A percentile compares a stretch with the other conserved stretches of the same genome.
These are phyloP conservation scores for Metschnikowia arizonensis DNA, from an alignment of 805 yeast genomes.

Conservation along the genomic window DNA sequence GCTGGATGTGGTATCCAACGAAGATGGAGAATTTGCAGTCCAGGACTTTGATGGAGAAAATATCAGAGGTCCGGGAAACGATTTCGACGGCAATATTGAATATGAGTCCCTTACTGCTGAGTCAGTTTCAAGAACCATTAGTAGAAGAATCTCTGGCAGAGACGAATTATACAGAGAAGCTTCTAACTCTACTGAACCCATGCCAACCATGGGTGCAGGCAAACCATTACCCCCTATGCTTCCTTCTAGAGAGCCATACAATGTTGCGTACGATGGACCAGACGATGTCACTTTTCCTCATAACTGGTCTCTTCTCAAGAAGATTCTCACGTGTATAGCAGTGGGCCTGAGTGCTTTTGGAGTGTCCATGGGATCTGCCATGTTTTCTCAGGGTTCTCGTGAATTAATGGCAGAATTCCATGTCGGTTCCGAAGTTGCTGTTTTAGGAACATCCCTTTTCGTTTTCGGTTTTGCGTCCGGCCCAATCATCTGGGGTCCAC, in stretches of 20 bases:
- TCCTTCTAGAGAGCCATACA: slow-evolving; percentile 52
- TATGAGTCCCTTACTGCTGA: slow-evolving; percentile 14
- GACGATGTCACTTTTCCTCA: slow-evolving; percentile 78
- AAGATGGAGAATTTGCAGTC: slow-evolving; percentile 9
- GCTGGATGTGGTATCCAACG: slow-evolving; percentile 7
- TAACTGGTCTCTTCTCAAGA: slow-evolving; percentile 54
- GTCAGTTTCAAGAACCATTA: slow-evolving; percentile 13
- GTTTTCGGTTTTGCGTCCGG: slow-evolving; percentile 95
- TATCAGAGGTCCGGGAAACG: neutral
- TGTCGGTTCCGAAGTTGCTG: slow-evolving; percentile 64
- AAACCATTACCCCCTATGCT: slow-evolving; percentile 60
- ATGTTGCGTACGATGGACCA: slow-evolving; percentile 73
- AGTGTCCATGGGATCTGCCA: slow-evolving; percentile 74
- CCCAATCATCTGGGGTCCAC: slow-evolving; percentile 86
- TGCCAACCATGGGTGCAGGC: slow-evolving; percentile 60
- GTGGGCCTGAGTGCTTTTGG: slow-evolving; percentile 32
- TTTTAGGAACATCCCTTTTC: slow-evolving; percentile 71
- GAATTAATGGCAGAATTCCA: slow-evolving; percentile 49
- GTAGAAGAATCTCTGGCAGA: slow-evolving; percentile 24
- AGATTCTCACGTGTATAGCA: slow-evolving; percentile 22
- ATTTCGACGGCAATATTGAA: slow-evolving; percentile 6
- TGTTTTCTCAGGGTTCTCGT: slow-evolving; percentile 61
- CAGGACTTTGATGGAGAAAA: slow-evolving; percentile 11
- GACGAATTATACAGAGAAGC: slow-evolving; percentile 28
- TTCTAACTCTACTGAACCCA: slow-evolving; percentile 24